phyloP scores from a whole-genome alignment of 352 stramenopile species.

The Pythium folliculosum region DNA sequence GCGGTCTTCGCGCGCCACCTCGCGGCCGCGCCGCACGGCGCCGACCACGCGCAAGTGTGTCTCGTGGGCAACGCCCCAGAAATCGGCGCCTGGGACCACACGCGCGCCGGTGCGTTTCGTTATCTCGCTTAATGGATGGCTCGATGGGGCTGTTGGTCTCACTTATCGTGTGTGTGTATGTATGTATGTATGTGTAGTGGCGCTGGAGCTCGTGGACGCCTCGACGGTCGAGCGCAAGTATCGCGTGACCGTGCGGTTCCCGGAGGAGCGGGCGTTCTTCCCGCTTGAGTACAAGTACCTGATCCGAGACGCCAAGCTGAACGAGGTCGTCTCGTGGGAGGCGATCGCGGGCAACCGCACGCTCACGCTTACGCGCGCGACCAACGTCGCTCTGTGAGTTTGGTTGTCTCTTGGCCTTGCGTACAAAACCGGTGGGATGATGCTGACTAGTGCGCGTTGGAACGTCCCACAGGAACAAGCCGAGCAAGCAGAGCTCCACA shows the following conservation, averaged over 20 bases:
- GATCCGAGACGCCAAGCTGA: constrained; percentile 36
- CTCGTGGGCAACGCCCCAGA: constrained; percentile 53
- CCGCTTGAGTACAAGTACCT: constrained; percentile 85
- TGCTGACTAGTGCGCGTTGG: neutral
- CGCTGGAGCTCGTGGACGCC: constrained; percentile 41
- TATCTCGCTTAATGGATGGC: neutral
- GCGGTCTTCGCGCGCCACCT: constrained; percentile 25
- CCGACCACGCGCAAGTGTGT: constrained; percentile 39
- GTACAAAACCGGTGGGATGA: neutral
- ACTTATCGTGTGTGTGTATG: neutral
- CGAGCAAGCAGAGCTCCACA: constrained; percentile 59
- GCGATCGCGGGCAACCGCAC: constrained; percentile 69
- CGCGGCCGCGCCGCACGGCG: constrained; percentile 10
- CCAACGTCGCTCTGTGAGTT: constrained; percentile 67
- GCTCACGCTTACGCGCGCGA: constrained; percentile 40
- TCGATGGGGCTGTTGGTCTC: neutral
- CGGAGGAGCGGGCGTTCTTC: constrained; percentile 11
- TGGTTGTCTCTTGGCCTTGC: neutral
- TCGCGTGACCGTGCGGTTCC: constrained; percentile 38
- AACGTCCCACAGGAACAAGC: constrained; percentile 29
- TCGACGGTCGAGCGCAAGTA: constrained; percentile 42
- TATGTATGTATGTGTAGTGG: constrained; percentile 32
- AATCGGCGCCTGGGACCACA: constrained; percentile 64
- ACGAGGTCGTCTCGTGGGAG: constrained; percentile 69
- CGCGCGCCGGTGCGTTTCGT: constrained; percentile 42